Percentiles rank a stretch among this genome's conserved stretches.
Evolutionary conservation across 2,329 filamentous ascomycete genomes (phyloP).

Genomic region (Phialophora verrucosa): DNA sequence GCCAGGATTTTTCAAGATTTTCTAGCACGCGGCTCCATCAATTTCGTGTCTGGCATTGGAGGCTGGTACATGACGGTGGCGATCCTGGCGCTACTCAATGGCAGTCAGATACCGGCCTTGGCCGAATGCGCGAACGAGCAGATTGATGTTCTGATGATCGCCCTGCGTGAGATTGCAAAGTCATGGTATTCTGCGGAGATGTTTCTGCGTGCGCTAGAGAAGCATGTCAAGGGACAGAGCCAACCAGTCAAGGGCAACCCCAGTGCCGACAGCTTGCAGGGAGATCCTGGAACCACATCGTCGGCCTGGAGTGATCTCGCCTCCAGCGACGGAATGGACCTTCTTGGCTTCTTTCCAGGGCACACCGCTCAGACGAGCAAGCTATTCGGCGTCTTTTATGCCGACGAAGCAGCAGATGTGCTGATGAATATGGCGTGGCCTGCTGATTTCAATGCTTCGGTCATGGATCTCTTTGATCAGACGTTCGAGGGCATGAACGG

Average conservation of each 20-base stretch:
- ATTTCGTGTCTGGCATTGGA: conserved; percentile 49
- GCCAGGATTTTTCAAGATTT: conserved; percentile 50
- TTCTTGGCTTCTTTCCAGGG: conserved; percentile 47
- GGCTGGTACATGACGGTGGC: conserved; percentile 54
- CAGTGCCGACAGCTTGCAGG: neutral
- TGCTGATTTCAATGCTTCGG: neutral
- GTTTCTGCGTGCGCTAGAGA: conserved; percentile 44
- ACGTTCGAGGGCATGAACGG: neutral
- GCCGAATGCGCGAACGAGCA: conserved; percentile 45
- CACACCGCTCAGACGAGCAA: conserved; percentile 43
- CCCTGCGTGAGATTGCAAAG: conserved; percentile 44
- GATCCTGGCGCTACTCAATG: conserved; percentile 51
- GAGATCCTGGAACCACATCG: neutral
- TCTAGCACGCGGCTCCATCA: conserved; percentile 44
- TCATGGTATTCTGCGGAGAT: conserved; percentile 51
- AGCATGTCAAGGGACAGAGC: conserved; percentile 2
- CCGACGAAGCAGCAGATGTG: neutral
- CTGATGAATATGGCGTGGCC: neutral
- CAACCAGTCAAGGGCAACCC: neutral
- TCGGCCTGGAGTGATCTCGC: conserved; percentile 1
- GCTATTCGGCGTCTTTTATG: conserved; percentile 5
- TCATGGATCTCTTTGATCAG: neutral
- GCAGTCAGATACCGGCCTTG: conserved; percentile 44
- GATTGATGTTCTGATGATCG: conserved; percentile 44
- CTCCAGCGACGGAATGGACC: conserved; percentile 41